Base-by-base conservation (phyloP, 2,329 filamentous ascomycete species). In the Botrytis elliptica region DNA sequence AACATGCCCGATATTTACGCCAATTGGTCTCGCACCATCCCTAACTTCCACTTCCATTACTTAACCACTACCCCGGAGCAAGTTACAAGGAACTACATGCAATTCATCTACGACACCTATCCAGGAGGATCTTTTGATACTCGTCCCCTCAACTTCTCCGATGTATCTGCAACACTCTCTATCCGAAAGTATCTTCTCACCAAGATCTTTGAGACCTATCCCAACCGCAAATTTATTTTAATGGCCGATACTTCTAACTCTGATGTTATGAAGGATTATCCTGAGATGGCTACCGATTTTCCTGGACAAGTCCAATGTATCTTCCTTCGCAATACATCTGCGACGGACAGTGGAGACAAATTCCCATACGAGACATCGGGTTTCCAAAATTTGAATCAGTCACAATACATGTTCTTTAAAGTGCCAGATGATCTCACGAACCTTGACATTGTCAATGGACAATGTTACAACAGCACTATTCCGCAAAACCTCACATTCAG, bases 1-100 rank as follows among this genome's bases (percentile, higher is more conserved):
- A 91, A 94, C 82, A 95, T 95, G 93, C 92, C 92, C 0, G 86
- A 90, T 3, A 90, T 94, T 77, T 95, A 93, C 81, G 88, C 90
- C 76, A 93, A 93, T 79, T 94, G 92, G 92, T 90, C 88, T 1
- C 83, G 83, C n/a, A 88, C 85, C 36, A 84, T 93, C 22, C 87
- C 88, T 0, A 87, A 93, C 78, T 85, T 90, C 75, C 92, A 94
- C 81, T 95, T 94, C 84, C 92, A 94, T 83, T 95, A 95, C 83
- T 85, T 95, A 33, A 95, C 92, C 0, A 95, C 92, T 0, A 93
- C 92, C 0, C 92, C 92, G 0, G 92, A 94, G 82, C 92, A 95
- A 81, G 87, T 90, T 7, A 93, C 92, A 0, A 86, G 92, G 60
- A 91, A 90, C 77, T 95, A 95, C 83, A 93, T 94, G 91, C 87